Base-by-base conservation (phyloP, 805 yeast species). In the Scheffersomyces coipomensis region DNA sequence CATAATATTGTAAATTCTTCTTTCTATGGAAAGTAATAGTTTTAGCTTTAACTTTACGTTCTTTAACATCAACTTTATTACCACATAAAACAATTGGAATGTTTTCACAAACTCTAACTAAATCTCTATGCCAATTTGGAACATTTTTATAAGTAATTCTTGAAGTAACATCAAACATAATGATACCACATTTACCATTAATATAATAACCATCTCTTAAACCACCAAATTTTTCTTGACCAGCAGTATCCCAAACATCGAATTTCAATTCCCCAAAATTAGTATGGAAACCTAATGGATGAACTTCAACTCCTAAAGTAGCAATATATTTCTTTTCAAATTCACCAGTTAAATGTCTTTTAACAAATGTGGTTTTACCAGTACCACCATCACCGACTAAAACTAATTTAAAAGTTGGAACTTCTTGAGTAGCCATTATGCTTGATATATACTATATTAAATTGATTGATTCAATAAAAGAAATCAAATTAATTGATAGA, bases 321-420 rank as follows among this genome's bases (percentile, higher is more conserved):
- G 99, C 99, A 71, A 86, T 88, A 78, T 93, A 93, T 74, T 90
- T 90, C 78, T 93, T 93, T 75, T 93, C 99, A 67, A 93, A 93
- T 72, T 93, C 99, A 76, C 99, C 96, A 51, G 99, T 91, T 73
- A 90, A 83, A 75, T 93, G 99, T 80, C 99, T 90, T 81, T 95
- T 93, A 70, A 93, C 99, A 60, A 93, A 93, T 44, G 99, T 93
- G 78, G 99, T 93, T 73, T 93, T 93, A 77, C 99, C 99, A 72
- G 99, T 93, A 83, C 99, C 99, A 80, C 99, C 99, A 68, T 93
- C 99, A 69, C 99, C 99, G 74, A 93, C 99, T 63, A 93, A 83
- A 60, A 93, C 99, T 71, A 93, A 83, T 79, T 93, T 93, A 75
- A 93, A 93, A 53, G 96, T 88, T 56, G 99, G 98, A 71, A 89